Conservation (phyloP, 2,329 filamentous ascomycete genomes). For the Epichloe sibirici region DNA sequence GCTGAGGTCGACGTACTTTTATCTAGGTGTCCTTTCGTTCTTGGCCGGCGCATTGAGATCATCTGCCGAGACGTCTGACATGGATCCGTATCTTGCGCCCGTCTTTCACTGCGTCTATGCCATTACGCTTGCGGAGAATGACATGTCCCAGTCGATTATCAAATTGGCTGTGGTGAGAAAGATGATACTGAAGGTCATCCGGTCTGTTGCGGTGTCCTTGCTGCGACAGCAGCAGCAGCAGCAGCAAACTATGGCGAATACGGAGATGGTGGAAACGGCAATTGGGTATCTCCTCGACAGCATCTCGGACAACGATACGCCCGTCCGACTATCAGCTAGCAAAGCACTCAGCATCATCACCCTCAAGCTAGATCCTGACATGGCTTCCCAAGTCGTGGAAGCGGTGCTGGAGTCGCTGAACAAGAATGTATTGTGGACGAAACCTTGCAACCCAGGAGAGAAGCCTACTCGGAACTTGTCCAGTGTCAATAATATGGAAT, state of each 20-base stretch:
- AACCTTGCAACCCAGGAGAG: slow-evolving; percentile 22
- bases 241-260: slow-evolving; percentile 23
- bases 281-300: slow-evolving; percentile 72
- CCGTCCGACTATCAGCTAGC: slow-evolving; percentile 79
- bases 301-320: slow-evolving; percentile 78
- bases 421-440: slow-evolving; percentile 43
- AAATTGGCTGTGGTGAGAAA: slow-evolving; percentile 73
- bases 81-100: slow-evolving; percentile 50
- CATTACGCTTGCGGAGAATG: slow-evolving; percentile 39
- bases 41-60: slow-evolving; percentile 59
- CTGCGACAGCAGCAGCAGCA: slow-evolving; percentile 36
- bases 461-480: slow-evolving; percentile 47
- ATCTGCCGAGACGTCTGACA: slow-evolving; percentile 61
- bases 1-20: slow-evolving; percentile 52
- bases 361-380: slow-evolving; percentile 62
- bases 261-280: slow-evolving; percentile 59
- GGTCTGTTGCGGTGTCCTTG: slow-evolving; percentile 57
- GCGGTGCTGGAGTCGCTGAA: slow-evolving; percentile 64
- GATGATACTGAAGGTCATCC: slow-evolving; percentile 71
- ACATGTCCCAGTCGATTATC: slow-evolving; percentile 40
- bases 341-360: slow-evolving; percentile 86
- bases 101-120: slow-evolving; percentile 55
- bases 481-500: slow-evolving; percentile 68
- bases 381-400: slow-evolving; percentile 79
- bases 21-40: slow-evolving; percentile 69